These are phyloP conservation scores for Phoma sp. DNA, from an alignment of 2,329 filamentous ascomycete species.

Conservation along the genomic window DNA sequence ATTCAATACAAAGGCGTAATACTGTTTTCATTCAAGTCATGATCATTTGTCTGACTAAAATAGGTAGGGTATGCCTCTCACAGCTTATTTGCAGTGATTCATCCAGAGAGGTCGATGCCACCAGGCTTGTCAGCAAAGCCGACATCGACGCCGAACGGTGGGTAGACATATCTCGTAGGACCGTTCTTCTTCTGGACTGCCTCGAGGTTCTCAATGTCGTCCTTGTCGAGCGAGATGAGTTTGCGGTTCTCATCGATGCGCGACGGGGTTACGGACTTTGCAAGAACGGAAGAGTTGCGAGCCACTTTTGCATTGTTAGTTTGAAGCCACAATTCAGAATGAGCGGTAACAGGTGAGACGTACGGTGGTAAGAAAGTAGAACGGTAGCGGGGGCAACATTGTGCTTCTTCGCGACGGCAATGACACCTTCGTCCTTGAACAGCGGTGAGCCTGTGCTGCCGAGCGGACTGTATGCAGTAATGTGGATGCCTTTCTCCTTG, in stretches of 20 bases:
- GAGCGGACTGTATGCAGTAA: conserved; percentile 70
- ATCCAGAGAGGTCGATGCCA: conserved; percentile 46
- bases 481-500: conserved; percentile 70
- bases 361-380: conserved; percentile 75
- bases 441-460: conserved; percentile 58
- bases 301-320: conserved; percentile 58
- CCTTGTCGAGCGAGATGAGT: conserved; percentile 67
- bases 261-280: conserved; percentile 73
- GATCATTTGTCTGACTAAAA: conserved; percentile 11
- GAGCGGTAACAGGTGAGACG: conserved; percentile 34
- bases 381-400: conserved; percentile 60
- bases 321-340: conserved; percentile 1
- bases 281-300: conserved; percentile 72
- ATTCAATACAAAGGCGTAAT: background rate
- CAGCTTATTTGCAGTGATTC: conserved; percentile 17
- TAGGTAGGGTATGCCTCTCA: conserved; percentile 11
- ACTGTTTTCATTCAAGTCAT: background rate
- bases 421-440: conserved; percentile 56
- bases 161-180: conserved; percentile 56
- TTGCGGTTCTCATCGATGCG: conserved; percentile 75
- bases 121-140: conserved; percentile 58
- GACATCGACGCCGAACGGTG: conserved; percentile 56
- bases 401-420: conserved; percentile 58
- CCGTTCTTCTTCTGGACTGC: conserved; percentile 56
- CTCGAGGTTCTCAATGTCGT: conserved; percentile 64